phyloP scores from a whole-genome alignment of 2,329 filamentous ascomycete species.

The Epichloe amarillans region DNA sequence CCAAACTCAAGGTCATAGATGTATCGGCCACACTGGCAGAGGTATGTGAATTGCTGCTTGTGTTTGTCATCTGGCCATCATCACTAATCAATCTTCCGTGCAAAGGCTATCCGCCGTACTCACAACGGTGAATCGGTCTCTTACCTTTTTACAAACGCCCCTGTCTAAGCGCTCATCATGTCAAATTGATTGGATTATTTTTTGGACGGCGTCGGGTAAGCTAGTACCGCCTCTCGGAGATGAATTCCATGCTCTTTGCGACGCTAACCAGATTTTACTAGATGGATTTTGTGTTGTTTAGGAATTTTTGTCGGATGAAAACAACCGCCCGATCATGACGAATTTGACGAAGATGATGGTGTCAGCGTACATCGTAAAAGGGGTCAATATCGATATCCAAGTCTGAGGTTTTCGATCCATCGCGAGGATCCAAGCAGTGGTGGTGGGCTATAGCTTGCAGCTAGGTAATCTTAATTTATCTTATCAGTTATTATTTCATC shows the following conservation, averaged over 20 bases:
- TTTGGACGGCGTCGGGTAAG: neutral
- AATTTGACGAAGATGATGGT: no score
- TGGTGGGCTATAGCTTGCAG: no score
- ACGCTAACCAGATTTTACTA: neutral
- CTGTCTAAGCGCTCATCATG: conserved; percentile 23
- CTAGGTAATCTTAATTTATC: no score
- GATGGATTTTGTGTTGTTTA: neutral
- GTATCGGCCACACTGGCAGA: conserved; percentile 72
- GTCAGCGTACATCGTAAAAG: no score
- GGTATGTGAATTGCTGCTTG: conserved; percentile 16
- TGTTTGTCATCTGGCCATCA: neutral
- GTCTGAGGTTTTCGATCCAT: no score
- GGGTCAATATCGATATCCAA: no score
- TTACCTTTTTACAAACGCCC: conserved; percentile 53
- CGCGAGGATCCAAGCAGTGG: no score
- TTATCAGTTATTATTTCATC: no score
- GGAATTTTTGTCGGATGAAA: no score
- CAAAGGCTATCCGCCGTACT: conserved; percentile 51
- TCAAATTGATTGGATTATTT: neutral
- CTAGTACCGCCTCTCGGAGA: no score
- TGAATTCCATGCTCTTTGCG: neutral
- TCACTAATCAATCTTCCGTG: conserved; percentile 4
- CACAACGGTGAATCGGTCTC: conserved; percentile 54
- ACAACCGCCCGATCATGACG: no score
- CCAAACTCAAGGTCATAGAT: conserved; percentile 79